Percentiles rank a stretch among this genome's conserved stretches.
Evolutionary conservation across 2,329 filamentous ascomycete genomes (phyloP).

Genomic region (Fusarium buharicum): DNA sequence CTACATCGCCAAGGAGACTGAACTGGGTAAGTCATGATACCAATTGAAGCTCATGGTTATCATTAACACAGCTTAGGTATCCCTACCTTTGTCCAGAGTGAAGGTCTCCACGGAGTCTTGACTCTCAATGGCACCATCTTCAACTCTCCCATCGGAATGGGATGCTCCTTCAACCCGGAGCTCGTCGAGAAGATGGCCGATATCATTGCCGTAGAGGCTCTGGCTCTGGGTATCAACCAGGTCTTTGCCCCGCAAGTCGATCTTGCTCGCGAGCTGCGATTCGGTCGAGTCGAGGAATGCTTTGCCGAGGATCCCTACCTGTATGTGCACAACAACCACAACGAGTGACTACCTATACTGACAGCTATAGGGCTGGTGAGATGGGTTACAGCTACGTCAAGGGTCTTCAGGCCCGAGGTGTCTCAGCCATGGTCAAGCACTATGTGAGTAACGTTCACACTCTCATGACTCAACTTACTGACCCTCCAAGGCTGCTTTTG

Average conservation of each 20-base stretch:
- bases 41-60: conserved; percentile 46
- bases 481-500: conserved; percentile 64
- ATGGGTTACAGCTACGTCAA: conserved; percentile 68
- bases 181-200: conserved; percentile 73
- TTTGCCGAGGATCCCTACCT: conserved; percentile 76
- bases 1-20: conserved; percentile 66
- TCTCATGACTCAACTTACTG: neutral
- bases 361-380: conserved; percentile 63
- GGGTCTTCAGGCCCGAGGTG: conserved; percentile 71
- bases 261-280: conserved; percentile 76
- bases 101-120: conserved; percentile 79
- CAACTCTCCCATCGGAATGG: conserved; percentile 79
- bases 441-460: conserved; percentile 59
- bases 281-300: conserved; percentile 78
- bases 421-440: conserved; percentile 79
- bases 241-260: conserved; percentile 78
- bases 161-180: conserved; percentile 74
- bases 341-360: conserved; percentile 4
- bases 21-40: conserved; percentile 41
- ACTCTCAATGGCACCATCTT: conserved; percentile 80
- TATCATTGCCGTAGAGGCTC: conserved; percentile 72
- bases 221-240: conserved; percentile 76
- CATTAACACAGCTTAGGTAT: conserved; percentile 60
- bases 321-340: conserved; percentile 41
- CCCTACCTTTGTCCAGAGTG: conserved; percentile 77